These are phyloP conservation scores for Jasminum sambac DNA, from an alignment of 257 asterid genomes.

Conservation along the genomic window DNA sequence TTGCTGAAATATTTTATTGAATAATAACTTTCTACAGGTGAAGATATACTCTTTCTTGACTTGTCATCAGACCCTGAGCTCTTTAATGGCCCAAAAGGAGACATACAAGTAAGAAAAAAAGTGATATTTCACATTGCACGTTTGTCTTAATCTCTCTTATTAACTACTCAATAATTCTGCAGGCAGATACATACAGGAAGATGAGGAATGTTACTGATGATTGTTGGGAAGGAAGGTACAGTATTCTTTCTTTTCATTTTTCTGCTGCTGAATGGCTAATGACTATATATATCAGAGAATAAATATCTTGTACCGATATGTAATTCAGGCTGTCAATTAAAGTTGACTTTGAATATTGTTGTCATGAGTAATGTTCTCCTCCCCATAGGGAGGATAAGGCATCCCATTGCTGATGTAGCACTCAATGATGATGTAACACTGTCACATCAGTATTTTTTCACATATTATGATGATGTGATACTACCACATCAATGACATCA, in stretches of 20 bases:
- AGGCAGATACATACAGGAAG: conserved; percentile 90
- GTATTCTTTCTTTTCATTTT: conserved; percentile 3
- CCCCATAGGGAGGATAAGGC: no score
- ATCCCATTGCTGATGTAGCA: no score
- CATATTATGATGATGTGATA: no score
- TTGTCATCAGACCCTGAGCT: conserved; percentile 84
- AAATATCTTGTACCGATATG: no score
- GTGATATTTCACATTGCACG: conserved; percentile 2
- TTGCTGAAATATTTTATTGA: conserved; percentile 16
- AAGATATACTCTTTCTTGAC: conserved; percentile 88
- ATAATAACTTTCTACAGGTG: conserved; percentile 53
- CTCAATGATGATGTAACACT: no score
- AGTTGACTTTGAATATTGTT: no score
- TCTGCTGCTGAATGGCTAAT: conserved; percentile 9
- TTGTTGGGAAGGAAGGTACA: conserved; percentile 96
- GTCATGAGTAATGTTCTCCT: no score
- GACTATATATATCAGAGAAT: no score
- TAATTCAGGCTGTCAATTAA: no score
- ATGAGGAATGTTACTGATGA: conserved; percentile 85
- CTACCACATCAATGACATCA: no score
- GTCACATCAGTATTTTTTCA: no score
- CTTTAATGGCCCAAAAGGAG: conserved; percentile 88
- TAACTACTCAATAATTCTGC: conserved; percentile 33
- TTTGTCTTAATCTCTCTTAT: conserved; percentile 24
- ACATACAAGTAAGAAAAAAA: conserved; percentile 60